These are phyloP conservation scores for Purshia tridentata DNA, from an alignment of 306 rosid genomes.

Conservation along the genomic window DNA sequence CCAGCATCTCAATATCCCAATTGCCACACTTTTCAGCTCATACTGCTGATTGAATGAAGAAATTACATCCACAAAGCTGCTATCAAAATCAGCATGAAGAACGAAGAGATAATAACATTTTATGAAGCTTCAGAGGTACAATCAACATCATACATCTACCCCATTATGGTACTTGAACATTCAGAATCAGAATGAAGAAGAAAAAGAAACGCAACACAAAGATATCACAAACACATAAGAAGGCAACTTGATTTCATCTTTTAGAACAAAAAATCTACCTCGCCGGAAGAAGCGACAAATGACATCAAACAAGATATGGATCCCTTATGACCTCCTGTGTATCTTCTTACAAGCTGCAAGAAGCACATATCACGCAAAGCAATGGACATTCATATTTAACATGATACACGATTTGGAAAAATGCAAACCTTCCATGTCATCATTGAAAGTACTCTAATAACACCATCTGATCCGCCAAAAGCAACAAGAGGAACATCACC, in stretches of 20 bases:
- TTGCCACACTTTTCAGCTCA: neutral
- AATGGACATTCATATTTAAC: slow-evolving; percentile 12
- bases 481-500: slow-evolving; percentile 97
- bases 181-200: slow-evolving; percentile 1
- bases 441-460: slow-evolving; percentile 97
- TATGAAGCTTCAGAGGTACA: slow-evolving; percentile 5
- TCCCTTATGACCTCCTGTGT: slow-evolving; percentile 96
- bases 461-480: slow-evolving; percentile 98
- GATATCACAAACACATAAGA: slow-evolving; percentile 18
- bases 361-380: slow-evolving; percentile 35
- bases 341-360: slow-evolving; percentile 85
- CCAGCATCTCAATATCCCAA: neutral
- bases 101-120: neutral
- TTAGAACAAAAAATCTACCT: slow-evolving; percentile 54
- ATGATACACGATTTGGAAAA: slow-evolving; percentile 30
- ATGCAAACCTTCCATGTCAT: slow-evolving; percentile 90
- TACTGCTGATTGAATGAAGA: slow-evolving; percentile 3
- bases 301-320: slow-evolving; percentile 94
- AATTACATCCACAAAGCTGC: neutral
- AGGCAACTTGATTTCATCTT: slow-evolving; percentile 28
- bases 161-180: slow-evolving; percentile 17
- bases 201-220: neutral
- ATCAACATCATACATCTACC: neutral
- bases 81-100: neutral
- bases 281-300: slow-evolving; percentile 92